A percentile compares a stretch with the other conserved stretches of the same genome.
Conservation (phyloP, 2,329 filamentous ascomycete species). For the Ophiocordyceps unilateralis region DNA sequence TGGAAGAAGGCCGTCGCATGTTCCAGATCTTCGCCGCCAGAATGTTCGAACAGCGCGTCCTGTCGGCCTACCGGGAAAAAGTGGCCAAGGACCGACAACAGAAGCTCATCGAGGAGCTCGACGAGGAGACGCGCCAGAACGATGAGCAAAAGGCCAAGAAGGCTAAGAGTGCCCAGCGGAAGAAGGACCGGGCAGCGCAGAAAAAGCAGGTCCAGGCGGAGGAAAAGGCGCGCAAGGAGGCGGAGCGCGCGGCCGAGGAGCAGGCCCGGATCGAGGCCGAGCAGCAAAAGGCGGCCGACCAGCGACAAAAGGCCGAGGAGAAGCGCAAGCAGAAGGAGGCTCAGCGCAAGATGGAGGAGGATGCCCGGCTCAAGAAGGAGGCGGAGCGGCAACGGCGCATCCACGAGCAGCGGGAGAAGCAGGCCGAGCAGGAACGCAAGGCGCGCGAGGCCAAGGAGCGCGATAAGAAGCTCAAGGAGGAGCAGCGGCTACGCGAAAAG, state of each 20-base stretch:
- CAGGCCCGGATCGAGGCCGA: slow-evolving; percentile 59
- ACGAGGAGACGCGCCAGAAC: slow-evolving; percentile 64
- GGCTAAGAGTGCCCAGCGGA: slow-evolving; percentile 83
- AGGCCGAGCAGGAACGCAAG: slow-evolving; percentile 74
- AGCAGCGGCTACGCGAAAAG: slow-evolving; percentile 63
- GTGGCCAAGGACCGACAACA: slow-evolving; percentile 84
- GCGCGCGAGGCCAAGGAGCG: slow-evolving; percentile 40
- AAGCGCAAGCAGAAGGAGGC: slow-evolving; percentile 82
- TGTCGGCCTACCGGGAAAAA: slow-evolving; percentile 95
- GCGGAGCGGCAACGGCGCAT: slow-evolving; percentile 63
- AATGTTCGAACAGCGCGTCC: slow-evolving; percentile 96
- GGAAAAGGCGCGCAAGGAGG: slow-evolving; percentile 73
- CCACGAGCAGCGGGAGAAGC: slow-evolving; percentile 71
- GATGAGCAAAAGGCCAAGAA: slow-evolving; percentile 80
- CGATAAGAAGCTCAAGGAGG: slow-evolving; percentile 75
- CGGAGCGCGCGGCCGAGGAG: slow-evolving; percentile 79
- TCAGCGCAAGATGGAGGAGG: slow-evolving; percentile 77
- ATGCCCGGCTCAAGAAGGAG: slow-evolving; percentile 71
- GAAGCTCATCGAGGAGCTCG: slow-evolving; percentile 77
- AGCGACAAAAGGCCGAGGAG: slow-evolving; percentile 69
- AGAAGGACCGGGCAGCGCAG: slow-evolving; percentile 80
- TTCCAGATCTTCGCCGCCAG: slow-evolving; percentile 98
- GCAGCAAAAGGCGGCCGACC: slow-evolving; percentile 63
- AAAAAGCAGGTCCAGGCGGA: slow-evolving; percentile 84
- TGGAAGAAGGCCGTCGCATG: slow-evolving; percentile 97